phyloP scores from a whole-genome alignment of 345 rosid species.

The Moringa oleifera region DNA sequence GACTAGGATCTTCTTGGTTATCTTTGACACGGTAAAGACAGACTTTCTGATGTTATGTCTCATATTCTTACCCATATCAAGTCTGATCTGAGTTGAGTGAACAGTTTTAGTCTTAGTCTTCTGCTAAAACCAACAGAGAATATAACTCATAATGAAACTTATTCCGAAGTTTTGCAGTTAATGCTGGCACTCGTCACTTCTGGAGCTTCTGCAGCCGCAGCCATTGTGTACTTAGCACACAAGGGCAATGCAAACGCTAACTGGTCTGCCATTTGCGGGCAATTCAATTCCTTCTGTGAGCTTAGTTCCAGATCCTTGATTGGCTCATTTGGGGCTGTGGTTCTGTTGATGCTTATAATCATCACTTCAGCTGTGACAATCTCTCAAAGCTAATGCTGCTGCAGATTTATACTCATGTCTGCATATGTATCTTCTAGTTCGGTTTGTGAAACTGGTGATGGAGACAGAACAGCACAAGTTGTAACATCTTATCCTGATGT shows the following conservation, averaged over 20 bases:
- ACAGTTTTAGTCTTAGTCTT: background rate
- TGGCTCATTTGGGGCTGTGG: slow-evolving; percentile 49
- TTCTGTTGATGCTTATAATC: slow-evolving; percentile 39
- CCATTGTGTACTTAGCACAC: slow-evolving; percentile 49
- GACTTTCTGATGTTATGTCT: background rate
- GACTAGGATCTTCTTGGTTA: slow-evolving; percentile 37
- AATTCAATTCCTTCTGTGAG: slow-evolving; percentile 46
- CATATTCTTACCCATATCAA: background rate
- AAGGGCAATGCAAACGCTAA: slow-evolving; percentile 41
- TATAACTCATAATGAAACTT: background rate
- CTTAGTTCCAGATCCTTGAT: slow-evolving; percentile 57
- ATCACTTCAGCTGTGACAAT: slow-evolving; percentile 37
- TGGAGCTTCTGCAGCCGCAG: slow-evolving; percentile 49
- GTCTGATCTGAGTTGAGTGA: background rate
- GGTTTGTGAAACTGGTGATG: too few species aligned
- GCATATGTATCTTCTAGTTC: too few species aligned
- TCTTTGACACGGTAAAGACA: slow-evolving; percentile 67
- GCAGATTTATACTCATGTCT: too few species aligned
- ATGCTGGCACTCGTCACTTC: slow-evolving; percentile 36
- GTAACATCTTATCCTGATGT: background rate
- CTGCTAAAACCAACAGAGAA: background rate
- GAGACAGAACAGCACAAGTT: too few species aligned
- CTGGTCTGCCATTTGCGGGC: slow-evolving; percentile 67
- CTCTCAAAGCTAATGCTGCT: slow-evolving; percentile 33
- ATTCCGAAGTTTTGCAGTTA: slow-evolving; percentile 20